These are phyloP conservation scores for Citrullus mucosospermus DNA, from an alignment of 306 rosid species.

Conservation along the genomic window DNA sequence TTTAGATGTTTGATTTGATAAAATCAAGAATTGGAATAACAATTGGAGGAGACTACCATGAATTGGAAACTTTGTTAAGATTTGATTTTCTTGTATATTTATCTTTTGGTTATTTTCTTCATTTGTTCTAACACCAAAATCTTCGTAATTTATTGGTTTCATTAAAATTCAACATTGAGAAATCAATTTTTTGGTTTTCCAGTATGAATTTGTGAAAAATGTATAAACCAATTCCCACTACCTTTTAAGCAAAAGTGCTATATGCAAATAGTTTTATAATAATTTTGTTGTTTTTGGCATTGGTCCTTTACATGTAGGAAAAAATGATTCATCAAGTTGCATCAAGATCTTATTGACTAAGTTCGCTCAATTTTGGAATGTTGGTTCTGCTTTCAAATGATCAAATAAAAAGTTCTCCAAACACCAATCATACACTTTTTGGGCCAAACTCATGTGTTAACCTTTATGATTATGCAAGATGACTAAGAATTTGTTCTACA, in stretches of 20 bases:
- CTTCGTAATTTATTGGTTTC: no score
- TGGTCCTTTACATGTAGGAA: background rate
- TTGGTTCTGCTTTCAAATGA: background rate
- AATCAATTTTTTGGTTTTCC: no score
- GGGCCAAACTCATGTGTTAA: background rate
- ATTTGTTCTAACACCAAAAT: no score
- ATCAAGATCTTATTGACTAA: background rate
- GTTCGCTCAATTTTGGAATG: background rate
- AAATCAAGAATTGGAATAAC: no score
- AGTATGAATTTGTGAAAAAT: background rate
- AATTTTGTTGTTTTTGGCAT: background rate
- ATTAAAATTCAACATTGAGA: no score
- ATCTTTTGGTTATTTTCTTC: no score
- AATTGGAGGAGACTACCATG: no score
- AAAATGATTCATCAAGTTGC: background rate
- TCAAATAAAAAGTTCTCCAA: background rate
- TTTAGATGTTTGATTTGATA: no score
- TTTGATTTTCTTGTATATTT: no score
- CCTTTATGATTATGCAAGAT: background rate
- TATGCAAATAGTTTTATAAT: background rate
- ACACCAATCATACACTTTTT: background rate
- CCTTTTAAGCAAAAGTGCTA: background rate
- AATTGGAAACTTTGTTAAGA: no score
- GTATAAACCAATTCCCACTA: no score
- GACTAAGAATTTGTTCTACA: background rate